Evolutionary conservation across 768 basidiomycete species (phyloP).

Genomic region (Lentinula sp.): DNA sequence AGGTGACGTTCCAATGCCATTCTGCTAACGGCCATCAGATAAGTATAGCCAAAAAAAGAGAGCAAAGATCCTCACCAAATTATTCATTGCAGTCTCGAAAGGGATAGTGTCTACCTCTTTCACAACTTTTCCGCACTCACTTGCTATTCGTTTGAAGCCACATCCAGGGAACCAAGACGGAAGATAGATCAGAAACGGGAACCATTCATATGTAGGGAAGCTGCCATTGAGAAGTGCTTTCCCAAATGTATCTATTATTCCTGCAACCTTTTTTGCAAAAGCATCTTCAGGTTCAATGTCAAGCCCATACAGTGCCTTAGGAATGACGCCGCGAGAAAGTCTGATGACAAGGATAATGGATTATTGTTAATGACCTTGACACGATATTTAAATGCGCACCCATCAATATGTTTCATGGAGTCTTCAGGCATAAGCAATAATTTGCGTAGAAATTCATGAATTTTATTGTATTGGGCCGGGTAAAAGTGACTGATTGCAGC

Average conservation of each 20-base stretch:
- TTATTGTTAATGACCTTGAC: background rate
- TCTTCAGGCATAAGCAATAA: background rate
- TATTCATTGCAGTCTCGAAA: background rate
- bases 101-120: background rate
- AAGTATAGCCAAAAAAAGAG: too few species aligned
- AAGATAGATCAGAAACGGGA: background rate
- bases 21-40: background rate
- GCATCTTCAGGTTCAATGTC: background rate
- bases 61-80: background rate
- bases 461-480: background rate
- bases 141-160: background rate
- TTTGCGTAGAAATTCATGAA: background rate
- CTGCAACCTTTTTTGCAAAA: background rate
- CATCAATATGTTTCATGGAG: background rate
- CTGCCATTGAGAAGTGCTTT: background rate
- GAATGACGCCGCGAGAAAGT: background rate
- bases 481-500: background rate
- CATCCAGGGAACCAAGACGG: slow-evolving; percentile 5
- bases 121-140: background rate
- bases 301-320: background rate
- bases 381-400: background rate
- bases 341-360: background rate
- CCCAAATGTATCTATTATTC: background rate
- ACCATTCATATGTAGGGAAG: background rate
- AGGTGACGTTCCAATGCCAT: background rate